phyloP scores from a whole-genome alignment of 2,329 filamentous ascomycete species.

The Cordyceps militaris region DNA sequence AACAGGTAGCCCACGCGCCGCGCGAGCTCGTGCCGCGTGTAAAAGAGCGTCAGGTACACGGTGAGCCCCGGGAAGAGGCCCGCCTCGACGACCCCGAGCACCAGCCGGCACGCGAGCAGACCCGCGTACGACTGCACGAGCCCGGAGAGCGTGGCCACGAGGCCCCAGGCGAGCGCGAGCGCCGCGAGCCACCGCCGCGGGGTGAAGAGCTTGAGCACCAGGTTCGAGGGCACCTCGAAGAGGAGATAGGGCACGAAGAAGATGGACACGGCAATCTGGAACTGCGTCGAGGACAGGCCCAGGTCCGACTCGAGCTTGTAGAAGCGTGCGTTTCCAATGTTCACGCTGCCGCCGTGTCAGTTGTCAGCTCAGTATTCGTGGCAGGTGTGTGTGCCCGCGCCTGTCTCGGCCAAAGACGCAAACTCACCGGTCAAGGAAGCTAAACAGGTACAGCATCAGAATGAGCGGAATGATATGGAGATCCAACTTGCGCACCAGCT shows the following conservation, averaged over 20 bases:
- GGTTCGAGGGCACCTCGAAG: constrained; percentile 59
- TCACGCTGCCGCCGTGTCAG: constrained; percentile 40
- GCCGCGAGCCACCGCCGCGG: constrained; percentile 58
- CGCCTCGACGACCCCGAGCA: constrained; percentile 63
- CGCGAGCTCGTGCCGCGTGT: constrained; percentile 65
- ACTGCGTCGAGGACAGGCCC: constrained; percentile 53
- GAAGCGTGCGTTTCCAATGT: constrained; percentile 65
- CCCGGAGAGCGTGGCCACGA: constrained; percentile 63
- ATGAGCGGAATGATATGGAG: constrained; percentile 56
- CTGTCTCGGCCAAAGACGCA: neutral
- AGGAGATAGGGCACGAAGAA: constrained; percentile 58
- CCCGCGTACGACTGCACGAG: constrained; percentile 58
- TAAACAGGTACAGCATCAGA: constrained; percentile 66
- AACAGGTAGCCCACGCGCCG: constrained; percentile 68
- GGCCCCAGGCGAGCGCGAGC: constrained; percentile 58
- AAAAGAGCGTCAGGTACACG: constrained; percentile 68
- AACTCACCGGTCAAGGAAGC: constrained; percentile 62
- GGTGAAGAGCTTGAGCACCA: constrained; percentile 55
- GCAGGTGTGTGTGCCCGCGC: too few species aligned
- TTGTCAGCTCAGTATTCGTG: too few species aligned
- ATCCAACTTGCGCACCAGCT: constrained; percentile 59
- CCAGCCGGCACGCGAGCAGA: constrained; percentile 59
- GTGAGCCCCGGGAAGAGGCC: constrained; percentile 64
- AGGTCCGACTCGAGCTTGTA: constrained; percentile 60
- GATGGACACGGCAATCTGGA: constrained; percentile 60